A percentile compares a stretch with the other conserved stretches of the same genome.
These are phyloP conservation scores for Endocarpon pusillum DNA, from an alignment of 495 filamentous ascomycete species.

Conservation along the genomic window DNA sequence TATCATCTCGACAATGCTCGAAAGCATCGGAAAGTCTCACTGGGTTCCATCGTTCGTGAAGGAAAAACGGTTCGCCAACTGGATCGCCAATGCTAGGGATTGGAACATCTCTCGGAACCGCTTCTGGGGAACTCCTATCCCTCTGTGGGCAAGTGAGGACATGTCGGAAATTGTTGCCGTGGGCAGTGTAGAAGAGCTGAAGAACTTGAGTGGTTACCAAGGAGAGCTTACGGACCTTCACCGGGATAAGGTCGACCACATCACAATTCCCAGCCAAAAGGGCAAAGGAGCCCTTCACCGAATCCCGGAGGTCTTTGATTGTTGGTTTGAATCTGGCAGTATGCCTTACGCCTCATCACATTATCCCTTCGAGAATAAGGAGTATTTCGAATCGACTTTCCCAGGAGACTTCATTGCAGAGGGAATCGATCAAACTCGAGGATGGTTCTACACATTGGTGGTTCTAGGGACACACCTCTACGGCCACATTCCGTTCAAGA, in stretches of 20 bases:
- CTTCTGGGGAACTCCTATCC: slow-evolving; percentile 94
- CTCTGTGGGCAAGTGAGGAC: slow-evolving; percentile 84
- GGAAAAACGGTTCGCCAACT: slow-evolving; percentile 72
- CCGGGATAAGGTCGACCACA: slow-evolving; percentile 85
- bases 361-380: slow-evolving; percentile 87
- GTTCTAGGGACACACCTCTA: slow-evolving; percentile 88
- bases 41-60: slow-evolving; percentile 93
- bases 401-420: slow-evolving; percentile 96
- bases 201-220: slow-evolving; percentile 66
- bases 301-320: slow-evolving; percentile 89
- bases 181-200: slow-evolving; percentile 73
- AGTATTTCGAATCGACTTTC: slow-evolving; percentile 66
- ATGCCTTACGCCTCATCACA: slow-evolving; percentile 93
- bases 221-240: slow-evolving; percentile 84
- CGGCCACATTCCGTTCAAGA: slow-evolving; percentile 78
- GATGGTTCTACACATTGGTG: slow-evolving; percentile 92
- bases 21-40: slow-evolving; percentile 77
- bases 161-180: slow-evolving; percentile 73
- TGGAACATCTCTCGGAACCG: slow-evolving; percentile 95
- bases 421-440: slow-evolving; percentile 84
- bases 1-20: slow-evolving; percentile 77
- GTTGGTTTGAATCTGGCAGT: slow-evolving; percentile 87
- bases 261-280: slow-evolving; percentile 85
- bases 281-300: slow-evolving; percentile 74
- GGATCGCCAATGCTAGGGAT: slow-evolving; percentile 84